These are phyloP conservation scores for Massarina eburnea DNA, from an alignment of 2,329 filamentous ascomycete species.

Conservation along the genomic window DNA sequence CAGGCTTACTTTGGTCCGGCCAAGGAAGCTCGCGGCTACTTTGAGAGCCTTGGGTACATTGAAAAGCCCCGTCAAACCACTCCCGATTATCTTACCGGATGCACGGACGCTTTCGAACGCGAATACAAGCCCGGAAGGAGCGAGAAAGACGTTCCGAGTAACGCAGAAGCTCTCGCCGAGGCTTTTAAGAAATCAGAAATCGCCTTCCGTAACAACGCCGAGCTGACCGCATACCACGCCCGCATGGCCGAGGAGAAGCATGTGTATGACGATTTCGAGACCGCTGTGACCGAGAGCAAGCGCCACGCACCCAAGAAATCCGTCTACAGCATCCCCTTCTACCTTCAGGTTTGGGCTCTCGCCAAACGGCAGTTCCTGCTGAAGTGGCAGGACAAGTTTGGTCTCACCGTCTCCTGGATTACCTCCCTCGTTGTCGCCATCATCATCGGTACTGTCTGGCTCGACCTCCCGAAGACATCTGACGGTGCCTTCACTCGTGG, in stretches of 20 bases:
- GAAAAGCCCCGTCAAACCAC: slow-evolving; percentile 77
- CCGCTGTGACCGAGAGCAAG: slow-evolving; percentile 77
- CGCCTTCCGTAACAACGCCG: slow-evolving; percentile 58
- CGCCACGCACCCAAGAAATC: slow-evolving; percentile 71
- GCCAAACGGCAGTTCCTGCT: slow-evolving; percentile 83
- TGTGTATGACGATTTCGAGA: slow-evolving; percentile 73
- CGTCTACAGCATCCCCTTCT: slow-evolving; percentile 81
- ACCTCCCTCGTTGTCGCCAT: slow-evolving; percentile 74
- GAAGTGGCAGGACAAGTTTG: slow-evolving; percentile 83
- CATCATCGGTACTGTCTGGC: slow-evolving; percentile 77
- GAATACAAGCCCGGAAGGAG: slow-evolving; percentile 71
- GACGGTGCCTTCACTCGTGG: slow-evolving; percentile 78
- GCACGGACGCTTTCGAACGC: slow-evolving; percentile 81
- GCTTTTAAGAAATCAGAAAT: slow-evolving; percentile 70
- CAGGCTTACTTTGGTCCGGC: slow-evolving; percentile 76
- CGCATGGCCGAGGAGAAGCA: slow-evolving; percentile 65
- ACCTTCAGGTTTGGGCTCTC: slow-evolving; percentile 78
- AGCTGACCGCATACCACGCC: slow-evolving; percentile 71
- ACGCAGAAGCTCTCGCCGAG: slow-evolving; percentile 64
- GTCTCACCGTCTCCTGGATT: slow-evolving; percentile 72
- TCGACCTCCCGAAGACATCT: slow-evolving; percentile 64
- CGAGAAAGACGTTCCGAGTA: slow-evolving; percentile 67
- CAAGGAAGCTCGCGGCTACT: slow-evolving; percentile 69
- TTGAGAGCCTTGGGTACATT: slow-evolving; percentile 74
- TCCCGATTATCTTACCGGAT: slow-evolving; percentile 79